phyloP scores from a whole-genome alignment of 495 filamentous ascomycete species.

The Corynascus novoguineensis region DNA sequence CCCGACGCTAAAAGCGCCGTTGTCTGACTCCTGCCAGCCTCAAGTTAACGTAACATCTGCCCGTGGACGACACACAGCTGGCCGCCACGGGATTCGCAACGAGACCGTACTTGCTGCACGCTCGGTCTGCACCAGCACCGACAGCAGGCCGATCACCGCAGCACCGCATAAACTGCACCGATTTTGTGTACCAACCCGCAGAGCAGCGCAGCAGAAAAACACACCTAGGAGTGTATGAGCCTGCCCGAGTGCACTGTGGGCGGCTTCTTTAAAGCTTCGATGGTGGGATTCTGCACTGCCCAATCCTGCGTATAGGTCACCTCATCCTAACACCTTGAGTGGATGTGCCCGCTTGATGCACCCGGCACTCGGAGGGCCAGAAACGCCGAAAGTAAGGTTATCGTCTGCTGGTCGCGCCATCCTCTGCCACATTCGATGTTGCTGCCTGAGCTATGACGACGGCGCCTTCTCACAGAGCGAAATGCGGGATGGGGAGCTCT shows the following conservation, averaged over 20 bases:
- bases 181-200: not conserved
- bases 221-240: not conserved
- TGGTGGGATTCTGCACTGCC: conserved; percentile 18
- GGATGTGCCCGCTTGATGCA: too few relatives aligned
- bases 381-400: too few relatives aligned
- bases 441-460: too few relatives aligned
- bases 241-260: not conserved
- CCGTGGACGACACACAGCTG: not conserved
- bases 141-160: not conserved
- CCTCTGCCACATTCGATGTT: too few relatives aligned
- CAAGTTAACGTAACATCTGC: conserved; percentile 11
- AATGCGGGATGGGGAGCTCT: not conserved
- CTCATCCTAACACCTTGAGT: too few relatives aligned
- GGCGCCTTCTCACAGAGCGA: too few relatives aligned
- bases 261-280: conserved; percentile 16
- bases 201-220: too few relatives aligned
- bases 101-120: not conserved
- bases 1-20: not conserved
- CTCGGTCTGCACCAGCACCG: not conserved
- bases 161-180: not conserved
- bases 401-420: too few relatives aligned
- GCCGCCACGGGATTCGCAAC: not conserved
- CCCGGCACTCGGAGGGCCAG: too few relatives aligned
- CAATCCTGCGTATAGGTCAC: too few relatives aligned
- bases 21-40: not conserved